These are phyloP conservation scores for Daldinia bambusicola DNA, from an alignment of 495 filamentous ascomycete genomes.

Conservation along the genomic window DNA sequence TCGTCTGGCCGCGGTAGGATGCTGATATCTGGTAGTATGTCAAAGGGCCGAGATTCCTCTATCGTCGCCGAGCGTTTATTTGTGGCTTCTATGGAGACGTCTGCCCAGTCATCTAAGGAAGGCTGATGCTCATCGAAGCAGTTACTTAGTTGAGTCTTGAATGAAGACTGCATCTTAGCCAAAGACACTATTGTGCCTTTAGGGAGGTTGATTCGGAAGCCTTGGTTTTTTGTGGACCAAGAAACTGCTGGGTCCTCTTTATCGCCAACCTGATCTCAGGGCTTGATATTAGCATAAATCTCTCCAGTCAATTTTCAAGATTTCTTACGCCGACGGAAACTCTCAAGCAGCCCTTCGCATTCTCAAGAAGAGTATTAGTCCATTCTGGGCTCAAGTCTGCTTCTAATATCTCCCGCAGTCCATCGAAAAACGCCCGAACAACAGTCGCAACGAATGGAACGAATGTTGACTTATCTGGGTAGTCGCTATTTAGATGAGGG, in stretches of 20 bases:
- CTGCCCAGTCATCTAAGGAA: conserved; percentile 49
- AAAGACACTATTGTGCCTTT: conserved; percentile 37
- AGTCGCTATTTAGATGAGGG: conserved; percentile 43
- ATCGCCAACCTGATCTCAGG: conserved; percentile 4
- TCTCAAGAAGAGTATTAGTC: conserved; percentile 47
- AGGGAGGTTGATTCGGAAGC: conserved; percentile 50
- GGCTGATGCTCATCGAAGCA: conserved; percentile 45
- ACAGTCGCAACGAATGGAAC: conserved; percentile 41
- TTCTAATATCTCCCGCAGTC: conserved; percentile 50
- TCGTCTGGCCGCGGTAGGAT: conserved; percentile 51
- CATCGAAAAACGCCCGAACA: conserved; percentile 44
- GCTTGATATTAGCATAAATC: neutral
- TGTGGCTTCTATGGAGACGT: conserved; percentile 43
- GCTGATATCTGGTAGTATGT: conserved; percentile 47
- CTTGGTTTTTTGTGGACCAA: conserved; percentile 41
- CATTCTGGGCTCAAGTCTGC: conserved; percentile 46
- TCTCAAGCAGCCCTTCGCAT: conserved; percentile 34
- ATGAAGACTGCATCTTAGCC: conserved; percentile 45
- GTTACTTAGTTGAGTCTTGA: conserved; percentile 40
- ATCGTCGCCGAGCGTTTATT: conserved; percentile 40
- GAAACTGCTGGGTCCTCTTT: conserved; percentile 21
- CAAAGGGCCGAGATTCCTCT: conserved; percentile 10
- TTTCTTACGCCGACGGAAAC: conserved; percentile 48
- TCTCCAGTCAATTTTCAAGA: neutral
- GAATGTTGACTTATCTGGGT: conserved; percentile 48